Base-by-base conservation (phyloP, 2,329 filamentous ascomycete species). In the Emmonsia crescens region DNA sequence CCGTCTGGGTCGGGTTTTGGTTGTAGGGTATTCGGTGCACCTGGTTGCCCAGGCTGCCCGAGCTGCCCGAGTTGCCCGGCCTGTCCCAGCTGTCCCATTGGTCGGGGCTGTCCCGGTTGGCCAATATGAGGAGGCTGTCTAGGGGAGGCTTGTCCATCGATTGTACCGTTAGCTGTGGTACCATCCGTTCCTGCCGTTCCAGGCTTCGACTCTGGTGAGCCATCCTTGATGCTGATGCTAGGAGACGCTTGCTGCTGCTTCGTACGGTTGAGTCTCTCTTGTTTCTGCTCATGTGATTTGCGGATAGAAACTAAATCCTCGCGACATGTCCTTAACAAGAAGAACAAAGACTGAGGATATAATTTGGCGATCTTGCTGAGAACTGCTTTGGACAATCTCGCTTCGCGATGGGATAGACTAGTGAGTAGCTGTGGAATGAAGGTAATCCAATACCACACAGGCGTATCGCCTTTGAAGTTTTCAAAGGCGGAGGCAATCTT, bases 391-490 rank as follows among this genome's bases (percentile, higher is more conserved):
- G 93, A 89, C 56, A 95, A 88, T 4, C 86, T 85, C 14, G 91
- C 93, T 75, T 99, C 95, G 68, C 93, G 92, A 71, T 96, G 88
- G 1, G 89, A 90, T 58, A 99, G 81, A 59, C 93, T 94, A 51
- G 91, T 93, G 38, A 99, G 84, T 49, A 99, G 82, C 75, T 99
- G 94, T 21, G 94, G 94, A 65, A 99, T 97, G 73, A 96, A 99
- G 0, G 93, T 97, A 68, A 97, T 96, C 94, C 94, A 99, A 77
- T 97, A 99, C 94, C 94, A 99, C 14, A 96, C 91, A 0, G 92
- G 91, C 1, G 91, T 96, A 68, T 99, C 95, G 59, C 94, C 94
- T 79, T 97, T 96, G 78, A 94, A 99, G 68, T 93, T 90, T 66
- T 96, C 91, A 67, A 96, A 99, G 14, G 93, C 91, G 68, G 85